Base-by-base conservation (phyloP, 352 stramenopile genomes). In the Phytophthora citricola region DNA sequence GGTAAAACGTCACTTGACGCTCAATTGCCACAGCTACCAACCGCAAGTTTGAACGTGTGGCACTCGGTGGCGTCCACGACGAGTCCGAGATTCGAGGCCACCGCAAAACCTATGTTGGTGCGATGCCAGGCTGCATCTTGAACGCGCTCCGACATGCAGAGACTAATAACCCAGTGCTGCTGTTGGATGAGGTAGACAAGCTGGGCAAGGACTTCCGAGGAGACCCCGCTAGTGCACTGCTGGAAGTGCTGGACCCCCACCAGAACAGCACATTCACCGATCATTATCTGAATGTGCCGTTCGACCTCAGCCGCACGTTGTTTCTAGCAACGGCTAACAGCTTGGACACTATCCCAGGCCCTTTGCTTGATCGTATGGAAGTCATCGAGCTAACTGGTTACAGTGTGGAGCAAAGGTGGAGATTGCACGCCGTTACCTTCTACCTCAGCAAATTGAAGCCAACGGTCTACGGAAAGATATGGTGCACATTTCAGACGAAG, bases 101-200 rank as follows among this genome's bases (percentile, higher is more conserved):
- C 54, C 83, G 89, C 51, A 91, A 92, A 71, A 95, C 87, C 38
- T 96, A 96, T 67, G 88, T 96, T 69, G 87, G 89, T 29, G 89
- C 89, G 2, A 92, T 96, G 89, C 85, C 89, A 15, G 87, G 89
- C 1, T 91, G 81, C 44, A 91, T 96, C n/a, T 53, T 96, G 22
- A 88, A 91, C 41, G 82, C 86, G 0, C 73, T 96, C 22, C 81
- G 84, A 5, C 85, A 91, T 43, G 84, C 86, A 17, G 81, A 91
- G 58, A 91, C 75, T 15, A 79, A 80, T 54, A 94, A 95, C 54
- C 87, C 87, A 0, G 85, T 96, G 34, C 53, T 96, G 6, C 59
- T 96, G 31, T 64, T 96, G 27, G 89, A 96, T 56, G 97, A 99
- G 55, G 83, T 94, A 24, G 86, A 94, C 71, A 94, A 94, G 63